phyloP scores from a whole-genome alignment of 805 yeast genomes.

The Teunomyces kruisii region DNA sequence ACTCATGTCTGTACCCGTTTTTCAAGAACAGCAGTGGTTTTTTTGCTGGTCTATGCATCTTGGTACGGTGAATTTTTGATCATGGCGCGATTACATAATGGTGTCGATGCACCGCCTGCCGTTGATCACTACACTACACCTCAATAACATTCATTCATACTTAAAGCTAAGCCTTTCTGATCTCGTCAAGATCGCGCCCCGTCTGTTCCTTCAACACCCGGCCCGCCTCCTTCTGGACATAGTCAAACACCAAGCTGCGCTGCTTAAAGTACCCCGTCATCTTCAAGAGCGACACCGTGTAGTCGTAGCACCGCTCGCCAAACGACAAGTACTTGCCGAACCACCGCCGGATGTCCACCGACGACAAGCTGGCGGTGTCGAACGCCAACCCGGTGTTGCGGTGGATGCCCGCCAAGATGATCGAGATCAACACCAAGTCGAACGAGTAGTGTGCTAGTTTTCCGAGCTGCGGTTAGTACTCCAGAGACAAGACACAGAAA shows the following conservation, averaged over 20 bases:
- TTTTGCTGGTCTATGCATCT: conserved; percentile 26
- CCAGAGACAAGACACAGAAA: too few relatives aligned
- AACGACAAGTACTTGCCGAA: conserved; percentile 52
- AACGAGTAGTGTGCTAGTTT: conserved; percentile 67
- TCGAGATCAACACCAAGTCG: conserved; percentile 76
- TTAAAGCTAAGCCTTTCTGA: conserved; percentile 1
- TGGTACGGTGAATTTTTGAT: conserved; percentile 11
- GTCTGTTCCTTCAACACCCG: conserved; percentile 30
- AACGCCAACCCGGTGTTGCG: conserved; percentile 75
- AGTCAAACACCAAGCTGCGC: conserved; percentile 36
- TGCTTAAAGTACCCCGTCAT: conserved; percentile 53
- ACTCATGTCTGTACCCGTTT: conserved; percentile 27
- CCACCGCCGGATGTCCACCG: conserved; percentile 46
- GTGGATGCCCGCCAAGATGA: conserved; percentile 83
- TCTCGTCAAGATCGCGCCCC: conserved; percentile 27
- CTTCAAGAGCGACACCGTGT: conserved; percentile 44
- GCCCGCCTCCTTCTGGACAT: conserved; percentile 30
- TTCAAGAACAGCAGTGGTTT: conserved; percentile 21
- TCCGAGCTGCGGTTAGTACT: conserved; percentile 46
- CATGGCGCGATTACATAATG: conserved; percentile 1
- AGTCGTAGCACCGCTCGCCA: conserved; percentile 62
- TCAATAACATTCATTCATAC: neutral
- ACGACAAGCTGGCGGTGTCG: conserved; percentile 50
- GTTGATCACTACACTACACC: neutral
- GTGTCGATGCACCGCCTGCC: neutral